Evolutionary conservation across 208 protist species (phyloP).

Genomic region (Wallacemonas collosoma): DNA sequence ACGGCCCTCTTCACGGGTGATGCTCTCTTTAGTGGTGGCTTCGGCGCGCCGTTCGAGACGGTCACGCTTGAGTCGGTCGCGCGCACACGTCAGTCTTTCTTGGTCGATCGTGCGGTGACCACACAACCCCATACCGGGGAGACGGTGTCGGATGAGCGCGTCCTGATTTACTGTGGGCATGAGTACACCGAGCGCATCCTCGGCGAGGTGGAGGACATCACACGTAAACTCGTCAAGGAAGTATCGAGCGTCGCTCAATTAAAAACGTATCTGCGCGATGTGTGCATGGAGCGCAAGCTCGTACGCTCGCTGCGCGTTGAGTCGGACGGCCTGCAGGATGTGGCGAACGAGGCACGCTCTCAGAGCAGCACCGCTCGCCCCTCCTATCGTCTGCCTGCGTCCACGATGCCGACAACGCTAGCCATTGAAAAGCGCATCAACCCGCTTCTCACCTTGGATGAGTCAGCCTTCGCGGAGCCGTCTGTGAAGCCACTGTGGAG

Average conservation of each 20-base stretch:
- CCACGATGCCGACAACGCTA: constrained; percentile 71
- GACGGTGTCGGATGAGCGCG: constrained; percentile 45
- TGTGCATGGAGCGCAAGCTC: constrained; percentile 19
- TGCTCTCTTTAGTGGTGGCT: constrained; percentile 93
- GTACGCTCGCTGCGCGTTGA: constrained; percentile 28
- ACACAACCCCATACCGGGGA: constrained; percentile 68
- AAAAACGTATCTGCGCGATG: constrained; percentile 32
- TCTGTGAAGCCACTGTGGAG: constrained; percentile 22
- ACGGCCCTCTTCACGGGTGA: constrained; percentile 93
- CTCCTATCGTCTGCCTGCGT: constrained; percentile 38
- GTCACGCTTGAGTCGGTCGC: constrained; percentile 44
- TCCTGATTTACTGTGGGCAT: constrained; percentile 80
- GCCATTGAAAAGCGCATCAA: constrained; percentile 64
- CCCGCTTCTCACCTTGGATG: constrained; percentile 64
- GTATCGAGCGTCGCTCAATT: not conserved
- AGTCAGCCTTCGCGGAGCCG: constrained; percentile 32
- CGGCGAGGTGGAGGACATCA: constrained; percentile 45
- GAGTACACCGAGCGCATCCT: constrained; percentile 77
- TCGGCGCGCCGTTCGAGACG: constrained; percentile 92
- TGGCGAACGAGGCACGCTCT: constrained; percentile 14
- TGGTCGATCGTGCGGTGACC: constrained; percentile 37
- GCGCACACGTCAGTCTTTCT: constrained; percentile 46
- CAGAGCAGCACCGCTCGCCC: not conserved
- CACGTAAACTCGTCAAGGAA: constrained; percentile 15
- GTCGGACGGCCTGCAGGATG: constrained; percentile 46